phyloP scores from a whole-genome alignment of 2,329 filamentous ascomycete genomes.

The Plenodomus lindquistii region DNA sequence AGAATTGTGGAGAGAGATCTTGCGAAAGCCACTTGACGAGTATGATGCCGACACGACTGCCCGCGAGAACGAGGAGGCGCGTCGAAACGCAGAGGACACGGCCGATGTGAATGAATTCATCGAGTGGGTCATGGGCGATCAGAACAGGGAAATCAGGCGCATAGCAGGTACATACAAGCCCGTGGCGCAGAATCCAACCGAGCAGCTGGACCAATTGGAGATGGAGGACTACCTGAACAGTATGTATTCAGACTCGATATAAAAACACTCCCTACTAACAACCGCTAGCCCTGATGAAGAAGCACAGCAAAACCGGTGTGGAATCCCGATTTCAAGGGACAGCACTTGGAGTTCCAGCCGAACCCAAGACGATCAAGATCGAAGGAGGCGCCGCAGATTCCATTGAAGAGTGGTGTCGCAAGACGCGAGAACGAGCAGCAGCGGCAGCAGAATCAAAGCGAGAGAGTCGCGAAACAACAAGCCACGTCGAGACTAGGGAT shows the following conservation, averaged over 20 bases:
- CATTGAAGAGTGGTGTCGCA: slow-evolving; percentile 66
- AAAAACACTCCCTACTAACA: slow-evolving; percentile 17
- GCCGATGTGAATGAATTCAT: slow-evolving; percentile 78
- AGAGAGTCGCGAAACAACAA: slow-evolving; percentile 23
- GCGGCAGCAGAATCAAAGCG: slow-evolving; percentile 26
- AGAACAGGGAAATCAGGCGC: slow-evolving; percentile 78
- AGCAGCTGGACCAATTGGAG: slow-evolving; percentile 50
- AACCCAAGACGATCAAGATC: slow-evolving; percentile 72
- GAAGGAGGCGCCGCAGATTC: slow-evolving; percentile 75
- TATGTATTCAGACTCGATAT: slow-evolving; percentile 19
- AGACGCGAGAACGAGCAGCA: slow-evolving; percentile 34
- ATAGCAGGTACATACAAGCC: slow-evolving; percentile 69
- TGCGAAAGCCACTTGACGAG: slow-evolving; percentile 50
- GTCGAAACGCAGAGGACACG: slow-evolving; percentile 69
- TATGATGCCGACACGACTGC: slow-evolving; percentile 46
- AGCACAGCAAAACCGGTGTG: slow-evolving; percentile 86
- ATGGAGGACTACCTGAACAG: slow-evolving; percentile 54
- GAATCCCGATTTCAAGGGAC: slow-evolving; percentile 86
- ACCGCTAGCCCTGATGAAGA: slow-evolving; percentile 76
- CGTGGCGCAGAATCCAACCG: slow-evolving; percentile 44
- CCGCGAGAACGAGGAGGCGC: slow-evolving; percentile 48
- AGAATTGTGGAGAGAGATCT: slow-evolving; percentile 64
- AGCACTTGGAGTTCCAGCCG: slow-evolving; percentile 73
- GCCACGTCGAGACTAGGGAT: slow-evolving; percentile 21
- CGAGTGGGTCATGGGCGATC: slow-evolving; percentile 73